phyloP scores from a whole-genome alignment of 2,329 filamentous ascomycete species.

The Colletotrichum tropicale region DNA sequence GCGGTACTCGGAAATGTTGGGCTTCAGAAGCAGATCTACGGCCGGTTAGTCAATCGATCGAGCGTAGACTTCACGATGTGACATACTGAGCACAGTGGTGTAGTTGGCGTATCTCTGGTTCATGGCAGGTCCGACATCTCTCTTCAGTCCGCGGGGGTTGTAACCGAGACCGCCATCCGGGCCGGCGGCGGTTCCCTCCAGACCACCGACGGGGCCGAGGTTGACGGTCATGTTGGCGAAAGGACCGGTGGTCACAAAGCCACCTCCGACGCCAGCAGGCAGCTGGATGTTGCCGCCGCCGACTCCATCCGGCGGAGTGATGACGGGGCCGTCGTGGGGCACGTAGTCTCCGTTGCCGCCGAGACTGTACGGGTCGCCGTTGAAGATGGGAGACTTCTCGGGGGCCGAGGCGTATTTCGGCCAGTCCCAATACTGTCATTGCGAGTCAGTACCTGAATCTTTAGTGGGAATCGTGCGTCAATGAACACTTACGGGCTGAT shows the following conservation, averaged over 20 bases:
- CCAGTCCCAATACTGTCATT: slow-evolving; percentile 39
- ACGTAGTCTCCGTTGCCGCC: slow-evolving; percentile 40
- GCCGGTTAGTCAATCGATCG: background rate
- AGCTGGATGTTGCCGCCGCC: slow-evolving; percentile 25
- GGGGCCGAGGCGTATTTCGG: slow-evolving; percentile 38
- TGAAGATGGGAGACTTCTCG: slow-evolving; percentile 53
- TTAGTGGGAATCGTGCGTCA: background rate
- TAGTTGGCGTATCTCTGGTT: slow-evolving; percentile 34
- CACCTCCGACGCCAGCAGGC: slow-evolving; percentile 50
- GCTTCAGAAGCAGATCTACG: slow-evolving; percentile 32
- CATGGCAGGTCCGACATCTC: slow-evolving; percentile 32
- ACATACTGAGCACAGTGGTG: slow-evolving; percentile 23
- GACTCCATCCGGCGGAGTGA: slow-evolving; percentile 28
- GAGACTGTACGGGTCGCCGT: slow-evolving; percentile 43
- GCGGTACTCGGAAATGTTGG: slow-evolving; percentile 36
- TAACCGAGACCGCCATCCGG: slow-evolving; percentile 34
- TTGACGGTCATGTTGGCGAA: slow-evolving; percentile 41
- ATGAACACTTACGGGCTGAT: slow-evolving; percentile 9
- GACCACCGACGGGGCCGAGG: slow-evolving; percentile 33
- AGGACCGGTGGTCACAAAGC: slow-evolving; percentile 52
- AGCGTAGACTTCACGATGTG: fast-evolving
- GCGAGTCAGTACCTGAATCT: background rate
- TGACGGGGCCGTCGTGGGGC: slow-evolving; percentile 28
- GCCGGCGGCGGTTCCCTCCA: slow-evolving; percentile 20
- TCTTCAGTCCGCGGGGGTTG: slow-evolving; percentile 38